Percentiles rank a stretch among this genome's conserved stretches.
Conservation (phyloP, 306 rosid species). For the Sicyos baderoa region DNA sequence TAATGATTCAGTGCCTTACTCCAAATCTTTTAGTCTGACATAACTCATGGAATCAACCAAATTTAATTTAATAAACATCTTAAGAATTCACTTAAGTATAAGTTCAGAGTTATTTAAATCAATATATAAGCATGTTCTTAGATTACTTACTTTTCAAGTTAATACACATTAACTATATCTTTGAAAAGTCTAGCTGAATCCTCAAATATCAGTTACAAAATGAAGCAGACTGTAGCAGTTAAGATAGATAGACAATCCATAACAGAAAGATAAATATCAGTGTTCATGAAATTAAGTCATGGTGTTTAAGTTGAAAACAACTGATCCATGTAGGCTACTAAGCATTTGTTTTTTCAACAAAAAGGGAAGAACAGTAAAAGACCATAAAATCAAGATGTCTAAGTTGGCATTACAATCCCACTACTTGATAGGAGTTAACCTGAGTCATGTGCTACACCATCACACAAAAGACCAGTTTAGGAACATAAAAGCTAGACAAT, state of each 20-base stretch:
- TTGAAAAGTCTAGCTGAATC: background rate
- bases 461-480: conserved; percentile 88
- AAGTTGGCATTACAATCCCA: conserved; percentile 19
- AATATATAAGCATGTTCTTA: background rate
- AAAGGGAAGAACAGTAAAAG: background rate
- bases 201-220: background rate
- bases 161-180: background rate
- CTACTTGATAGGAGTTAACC: background rate
- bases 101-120: background rate
- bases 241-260: background rate
- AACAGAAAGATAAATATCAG: background rate
- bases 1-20: too few species aligned
- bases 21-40: background rate
- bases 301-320: background rate
- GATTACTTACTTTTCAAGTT: background rate
- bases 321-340: background rate
- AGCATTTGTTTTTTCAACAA: conserved; percentile 6
- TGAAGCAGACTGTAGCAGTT: background rate
- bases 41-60: background rate
- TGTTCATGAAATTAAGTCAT: background rate
- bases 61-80: background rate
- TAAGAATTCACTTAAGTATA: background rate
- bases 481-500: conserved; percentile 90
- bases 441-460: conserved; percentile 15
- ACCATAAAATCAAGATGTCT: conserved; percentile 1